phyloP scores from a whole-genome alignment of 176 grass and related monocot genomes.

The Oryza meridionalis region DNA sequence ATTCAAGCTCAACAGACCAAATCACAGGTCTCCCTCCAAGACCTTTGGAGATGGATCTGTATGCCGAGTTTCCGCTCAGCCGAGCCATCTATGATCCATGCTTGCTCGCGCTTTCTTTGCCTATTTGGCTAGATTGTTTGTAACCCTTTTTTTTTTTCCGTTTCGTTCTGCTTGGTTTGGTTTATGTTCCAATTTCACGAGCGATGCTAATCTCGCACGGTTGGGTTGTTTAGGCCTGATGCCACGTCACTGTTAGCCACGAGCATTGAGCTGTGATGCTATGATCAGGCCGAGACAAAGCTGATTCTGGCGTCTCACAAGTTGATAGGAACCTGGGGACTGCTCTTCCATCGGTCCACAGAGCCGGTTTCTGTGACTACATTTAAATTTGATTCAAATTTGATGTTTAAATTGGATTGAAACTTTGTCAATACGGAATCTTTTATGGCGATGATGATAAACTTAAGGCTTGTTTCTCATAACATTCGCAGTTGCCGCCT shows the following conservation, averaged over 20 bases:
- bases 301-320: conserved; percentile 45
- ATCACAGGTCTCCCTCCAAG: conserved; percentile 62
- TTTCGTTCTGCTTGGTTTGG: neutral
- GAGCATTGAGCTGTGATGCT: conserved; percentile 63
- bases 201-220: neutral
- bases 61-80: conserved; percentile 65
- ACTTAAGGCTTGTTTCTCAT: conserved; percentile 35
- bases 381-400: neutral
- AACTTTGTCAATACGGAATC: neutral
- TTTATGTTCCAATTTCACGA: neutral
- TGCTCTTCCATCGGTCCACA: conserved; percentile 47
- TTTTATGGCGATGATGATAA: conserved; percentile 21
- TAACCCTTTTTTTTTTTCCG: too few species aligned
- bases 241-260: conserved; percentile 62
- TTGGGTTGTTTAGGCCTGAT: conserved; percentile 32
- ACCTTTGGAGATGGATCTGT: conserved; percentile 54
- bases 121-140: too few species aligned
- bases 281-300: conserved; percentile 64
- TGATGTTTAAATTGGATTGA: neutral
- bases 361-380: conserved; percentile 79
- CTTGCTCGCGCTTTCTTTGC: too few species aligned
- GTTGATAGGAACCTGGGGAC: conserved; percentile 82
- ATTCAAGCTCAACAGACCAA: conserved; percentile 98
- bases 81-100: conserved; percentile 12
- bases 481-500: conserved; percentile 56